Evolutionary conservation across 345 rosid species (phyloP), one percentile per base, ranked within the genome.

Genomic region (Populus nigra): DNA sequence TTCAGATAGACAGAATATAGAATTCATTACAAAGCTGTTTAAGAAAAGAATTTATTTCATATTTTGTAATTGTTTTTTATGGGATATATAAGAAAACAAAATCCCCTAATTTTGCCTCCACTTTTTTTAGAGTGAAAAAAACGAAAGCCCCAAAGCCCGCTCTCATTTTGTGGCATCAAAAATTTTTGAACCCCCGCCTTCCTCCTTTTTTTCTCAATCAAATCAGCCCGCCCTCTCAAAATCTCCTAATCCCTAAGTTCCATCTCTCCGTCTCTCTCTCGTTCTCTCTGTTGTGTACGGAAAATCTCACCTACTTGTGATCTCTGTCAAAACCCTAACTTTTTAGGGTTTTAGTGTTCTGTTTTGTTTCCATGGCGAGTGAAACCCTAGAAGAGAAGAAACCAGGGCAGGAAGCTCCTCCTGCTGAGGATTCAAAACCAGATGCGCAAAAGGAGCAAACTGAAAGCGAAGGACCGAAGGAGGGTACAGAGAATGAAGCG

Each of bases 381-480:
- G 92, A 89, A 88, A 84, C 91, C 91, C 87, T 91, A 89, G 90
- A 84, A 20, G 95, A 83, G 77, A 88, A 85, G 76, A 91, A 73
- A 50, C 78, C 85, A 50, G 86, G 83, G 71, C 85, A 73, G 49
- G 81, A 82, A 69, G 84, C 89, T 67, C 84, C 93, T 29, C 73
- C 65, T 16, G 68, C 43, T 10, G 73, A 29, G 73, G 83, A 68
- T 18, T 27, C 71, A 36, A 75, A 80, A 78, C 18, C 59, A 7
- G 79, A 76, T 59, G 83, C 76, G 75, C 77, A 29, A 22, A 23
- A 77, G 45, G 84, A 76, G 50, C 33, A 72, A 29, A 20, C 29
- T 23, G 16, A 59, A 23, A 59, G 25, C 65, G 65, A 59, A 4
- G 65, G 15, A 59, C 15, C 2, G 29, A 59, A 8, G 65, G 29